These are phyloP conservation scores for Candida vaughaniae DNA, from an alignment of 805 yeast genomes.

Conservation along the genomic window DNA sequence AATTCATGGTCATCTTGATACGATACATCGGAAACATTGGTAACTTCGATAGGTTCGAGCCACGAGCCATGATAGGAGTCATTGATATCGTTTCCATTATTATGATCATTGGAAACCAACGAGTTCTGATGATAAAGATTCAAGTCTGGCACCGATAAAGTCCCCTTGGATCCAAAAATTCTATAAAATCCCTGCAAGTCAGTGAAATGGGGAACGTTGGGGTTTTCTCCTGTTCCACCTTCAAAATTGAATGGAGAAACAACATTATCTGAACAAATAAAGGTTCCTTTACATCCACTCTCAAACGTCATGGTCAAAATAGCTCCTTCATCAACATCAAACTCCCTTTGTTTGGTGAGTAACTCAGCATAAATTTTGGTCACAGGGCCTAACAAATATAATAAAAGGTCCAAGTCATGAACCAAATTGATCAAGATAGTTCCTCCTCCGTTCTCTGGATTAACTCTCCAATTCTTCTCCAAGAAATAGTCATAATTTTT, in stretches of 20 bases:
- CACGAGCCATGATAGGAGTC: slow-evolving; percentile 13
- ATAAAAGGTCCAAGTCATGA: slow-evolving; percentile 39
- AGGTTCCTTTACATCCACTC: slow-evolving; percentile 35
- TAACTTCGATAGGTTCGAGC: slow-evolving; percentile 20
- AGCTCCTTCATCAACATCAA: slow-evolving; percentile 40
- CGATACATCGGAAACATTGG: slow-evolving; percentile 1
- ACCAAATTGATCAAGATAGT: slow-evolving; percentile 36
- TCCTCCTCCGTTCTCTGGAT: slow-evolving; percentile 32
- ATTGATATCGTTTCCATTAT: background rate
- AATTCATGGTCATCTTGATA: slow-evolving; percentile 1
- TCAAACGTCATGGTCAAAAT: slow-evolving; percentile 30
- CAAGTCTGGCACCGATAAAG: slow-evolving; percentile 38
- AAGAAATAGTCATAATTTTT: slow-evolving; percentile 35
- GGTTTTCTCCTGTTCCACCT: slow-evolving; percentile 41
- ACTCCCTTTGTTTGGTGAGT: slow-evolving; percentile 29
- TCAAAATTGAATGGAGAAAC: slow-evolving; percentile 39
- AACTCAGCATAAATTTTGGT: slow-evolving; percentile 36
- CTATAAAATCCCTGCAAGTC: slow-evolving; percentile 33
- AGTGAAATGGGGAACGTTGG: slow-evolving; percentile 30
- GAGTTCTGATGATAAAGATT: slow-evolving; percentile 29
- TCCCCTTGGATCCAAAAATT: slow-evolving; percentile 39
- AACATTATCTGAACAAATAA: slow-evolving; percentile 38
- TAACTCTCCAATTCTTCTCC: slow-evolving; percentile 33
- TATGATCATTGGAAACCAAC: background rate
- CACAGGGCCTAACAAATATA: slow-evolving; percentile 39